These are phyloP conservation scores for Vigna hirtella DNA, from an alignment of 306 rosid species.

Conservation along the genomic window DNA sequence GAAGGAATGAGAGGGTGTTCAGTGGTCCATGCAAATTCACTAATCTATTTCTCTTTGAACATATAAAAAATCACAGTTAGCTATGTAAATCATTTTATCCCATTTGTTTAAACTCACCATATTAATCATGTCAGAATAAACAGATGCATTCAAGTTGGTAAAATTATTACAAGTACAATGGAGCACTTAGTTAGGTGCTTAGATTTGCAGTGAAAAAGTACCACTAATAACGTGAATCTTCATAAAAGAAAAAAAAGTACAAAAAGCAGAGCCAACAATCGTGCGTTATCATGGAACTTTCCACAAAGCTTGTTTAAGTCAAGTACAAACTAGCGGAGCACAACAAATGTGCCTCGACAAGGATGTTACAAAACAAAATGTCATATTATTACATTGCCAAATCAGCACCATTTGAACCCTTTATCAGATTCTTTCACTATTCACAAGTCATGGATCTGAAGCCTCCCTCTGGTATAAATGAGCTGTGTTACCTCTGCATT, in stretches of 20 bases:
- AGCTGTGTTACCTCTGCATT: neutral
- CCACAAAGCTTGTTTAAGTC: conserved; percentile 14
- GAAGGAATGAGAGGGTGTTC: no score
- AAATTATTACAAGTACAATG: neutral
- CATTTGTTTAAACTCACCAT: neutral
- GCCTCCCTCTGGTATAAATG: conserved; percentile 24
- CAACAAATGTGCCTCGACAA: conserved; percentile 37
- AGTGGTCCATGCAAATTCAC: neutral
- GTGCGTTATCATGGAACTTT: conserved; percentile 32
- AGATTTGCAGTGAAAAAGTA: conserved; percentile 24
- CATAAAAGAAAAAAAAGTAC: conserved; percentile 1
- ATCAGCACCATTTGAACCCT: conserved; percentile 39
- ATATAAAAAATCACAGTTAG: no score
- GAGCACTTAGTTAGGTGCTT: neutral
- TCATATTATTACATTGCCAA: conserved; percentile 16
- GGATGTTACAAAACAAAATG: conserved; percentile 28
- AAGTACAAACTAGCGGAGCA: conserved; percentile 54
- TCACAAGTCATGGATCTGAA: neutral
- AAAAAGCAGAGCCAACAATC: conserved; percentile 44
- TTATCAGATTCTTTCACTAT: conserved; percentile 40
- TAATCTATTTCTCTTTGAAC: neutral
- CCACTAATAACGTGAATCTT: conserved; percentile 38
- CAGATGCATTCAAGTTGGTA: neutral
- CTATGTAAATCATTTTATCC: neutral
- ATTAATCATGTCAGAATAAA: neutral